Conservation (phyloP, 441 rosid species). For the Populus trichocarpa region DNA sequence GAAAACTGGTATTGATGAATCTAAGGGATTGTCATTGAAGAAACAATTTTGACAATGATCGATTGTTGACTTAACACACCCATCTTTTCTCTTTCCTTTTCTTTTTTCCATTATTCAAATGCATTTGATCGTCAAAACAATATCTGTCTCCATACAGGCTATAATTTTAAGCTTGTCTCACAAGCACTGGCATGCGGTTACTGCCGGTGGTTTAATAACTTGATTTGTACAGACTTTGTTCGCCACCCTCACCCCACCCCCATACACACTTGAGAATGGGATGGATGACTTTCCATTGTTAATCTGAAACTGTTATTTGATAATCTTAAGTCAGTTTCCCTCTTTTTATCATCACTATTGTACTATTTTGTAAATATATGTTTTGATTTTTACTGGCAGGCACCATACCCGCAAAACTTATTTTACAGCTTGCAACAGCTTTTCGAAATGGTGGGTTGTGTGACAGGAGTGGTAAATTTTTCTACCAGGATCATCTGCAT, state of each 20-base stretch:
- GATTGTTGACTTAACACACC: no score
- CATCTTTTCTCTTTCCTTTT: no score
- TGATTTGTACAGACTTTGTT: not conserved
- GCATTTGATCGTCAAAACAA: no score
- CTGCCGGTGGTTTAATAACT: not conserved
- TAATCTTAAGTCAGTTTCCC: not conserved
- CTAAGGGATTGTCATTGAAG: no score
- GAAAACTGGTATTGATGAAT: no score
- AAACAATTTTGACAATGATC: no score
- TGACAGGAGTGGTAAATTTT: conserved; percentile 71
- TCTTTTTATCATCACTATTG: not conserved
- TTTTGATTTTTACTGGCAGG: conserved; percentile 40
- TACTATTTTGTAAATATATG: not conserved
- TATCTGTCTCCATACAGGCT: no score
- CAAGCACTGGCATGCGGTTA: no score
- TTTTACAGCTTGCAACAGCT: conserved; percentile 90
- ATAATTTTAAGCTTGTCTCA: no score
- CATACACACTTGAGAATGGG: not conserved
- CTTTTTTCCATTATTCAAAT: no score
- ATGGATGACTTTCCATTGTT: not conserved
- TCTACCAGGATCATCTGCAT: conserved; percentile 62
- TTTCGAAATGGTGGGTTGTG: conserved; percentile 77
- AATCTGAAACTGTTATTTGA: not conserved
- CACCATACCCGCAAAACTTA: conserved; percentile 83
- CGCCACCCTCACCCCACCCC: not conserved